These are phyloP conservation scores for Hamigera avellanea DNA, from an alignment of 495 filamentous ascomycete genomes.

Conservation along the genomic window DNA sequence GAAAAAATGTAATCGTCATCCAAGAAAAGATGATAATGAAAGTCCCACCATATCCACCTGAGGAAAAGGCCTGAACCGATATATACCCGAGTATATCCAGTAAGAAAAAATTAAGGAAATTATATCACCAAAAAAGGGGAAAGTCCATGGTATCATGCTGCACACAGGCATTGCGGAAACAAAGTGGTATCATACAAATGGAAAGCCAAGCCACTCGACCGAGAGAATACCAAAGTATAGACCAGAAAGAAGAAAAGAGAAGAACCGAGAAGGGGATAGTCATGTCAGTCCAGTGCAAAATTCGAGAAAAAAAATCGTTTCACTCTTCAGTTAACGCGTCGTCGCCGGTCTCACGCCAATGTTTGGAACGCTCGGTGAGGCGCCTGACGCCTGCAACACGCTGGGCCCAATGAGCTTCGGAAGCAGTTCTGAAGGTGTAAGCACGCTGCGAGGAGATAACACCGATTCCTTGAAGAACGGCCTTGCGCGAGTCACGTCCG, in stretches of 20 bases:
- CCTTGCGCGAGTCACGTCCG: constrained; percentile 86
- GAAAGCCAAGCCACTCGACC: too few species aligned
- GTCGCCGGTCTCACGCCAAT: constrained; percentile 78
- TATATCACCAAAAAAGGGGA: too few species aligned
- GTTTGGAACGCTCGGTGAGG: constrained; percentile 65
- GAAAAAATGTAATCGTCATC: too few species aligned
- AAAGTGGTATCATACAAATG: constrained; percentile 33
- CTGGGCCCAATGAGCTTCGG: constrained; percentile 76
- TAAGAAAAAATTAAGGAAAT: background rate
- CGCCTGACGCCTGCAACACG: constrained; percentile 66
- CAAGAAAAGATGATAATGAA: too few species aligned
- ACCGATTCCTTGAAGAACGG: constrained; percentile 90
- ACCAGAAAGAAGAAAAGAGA: background rate
- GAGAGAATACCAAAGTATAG: too few species aligned
- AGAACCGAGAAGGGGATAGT: constrained; percentile 2
- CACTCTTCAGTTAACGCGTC: constrained; percentile 80
- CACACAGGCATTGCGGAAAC: constrained; percentile 27
- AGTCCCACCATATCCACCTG: too few species aligned
- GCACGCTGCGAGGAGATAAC: constrained; percentile 90
- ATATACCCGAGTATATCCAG: background rate
- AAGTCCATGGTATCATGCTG: constrained; percentile 22
- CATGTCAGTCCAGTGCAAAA: constrained; percentile 3
- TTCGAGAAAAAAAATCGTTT: constrained; percentile 7
- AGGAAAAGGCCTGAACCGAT: too few species aligned
- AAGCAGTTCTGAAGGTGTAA: constrained; percentile 82